phyloP scores from a whole-genome alignment of 768 basidiomycete species.

The Hygrophorus pudorinus region DNA sequence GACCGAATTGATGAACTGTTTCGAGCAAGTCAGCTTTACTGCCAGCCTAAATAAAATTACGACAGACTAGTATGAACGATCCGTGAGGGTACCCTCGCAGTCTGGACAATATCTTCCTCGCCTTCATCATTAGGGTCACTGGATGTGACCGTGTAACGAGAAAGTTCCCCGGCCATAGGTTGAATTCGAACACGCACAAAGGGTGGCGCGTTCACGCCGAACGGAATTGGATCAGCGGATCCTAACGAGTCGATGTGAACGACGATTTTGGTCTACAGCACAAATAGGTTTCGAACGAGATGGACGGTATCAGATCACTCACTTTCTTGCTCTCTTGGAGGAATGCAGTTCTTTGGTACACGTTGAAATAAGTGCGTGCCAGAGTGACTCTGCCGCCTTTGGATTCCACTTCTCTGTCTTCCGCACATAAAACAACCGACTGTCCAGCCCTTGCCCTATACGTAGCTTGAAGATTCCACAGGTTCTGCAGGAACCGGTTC shows the following conservation, averaged over 20 bases:
- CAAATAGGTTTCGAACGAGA: conserved; percentile 2
- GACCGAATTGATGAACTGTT: conserved; percentile 76
- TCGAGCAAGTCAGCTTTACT: conserved; percentile 4
- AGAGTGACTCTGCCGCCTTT: conserved; percentile 48
- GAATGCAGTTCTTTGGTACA: conserved; percentile 77
- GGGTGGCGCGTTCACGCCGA: conserved; percentile 60
- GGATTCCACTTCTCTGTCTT: conserved; percentile 70
- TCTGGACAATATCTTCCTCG: conserved; percentile 80
- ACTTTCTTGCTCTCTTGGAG: conserved; percentile 77
- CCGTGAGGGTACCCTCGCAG: conserved; percentile 57
- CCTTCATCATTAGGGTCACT: conserved; percentile 63
- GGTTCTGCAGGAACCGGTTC: conserved; percentile 73
- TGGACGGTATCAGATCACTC: conserved; percentile 6
- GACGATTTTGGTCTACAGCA: conserved; percentile 69
- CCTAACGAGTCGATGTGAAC: conserved; percentile 77
- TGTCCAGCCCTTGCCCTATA: conserved; percentile 66
- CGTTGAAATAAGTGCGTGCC: conserved; percentile 82
- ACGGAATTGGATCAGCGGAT: conserved; percentile 66
- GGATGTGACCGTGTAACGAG: conserved; percentile 68
- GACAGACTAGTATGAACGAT: conserved; percentile 75
- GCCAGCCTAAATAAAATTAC: background rate
- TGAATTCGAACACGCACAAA: conserved; percentile 76
- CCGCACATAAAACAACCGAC: conserved; percentile 59
- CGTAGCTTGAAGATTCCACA: conserved; percentile 83
- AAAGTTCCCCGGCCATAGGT: conserved; percentile 75